Evolutionary conservation across 2,329 filamentous ascomycete species (phyloP), one percentile per base, ranked within the genome.

Genomic region (Didymella segeticola): DNA sequence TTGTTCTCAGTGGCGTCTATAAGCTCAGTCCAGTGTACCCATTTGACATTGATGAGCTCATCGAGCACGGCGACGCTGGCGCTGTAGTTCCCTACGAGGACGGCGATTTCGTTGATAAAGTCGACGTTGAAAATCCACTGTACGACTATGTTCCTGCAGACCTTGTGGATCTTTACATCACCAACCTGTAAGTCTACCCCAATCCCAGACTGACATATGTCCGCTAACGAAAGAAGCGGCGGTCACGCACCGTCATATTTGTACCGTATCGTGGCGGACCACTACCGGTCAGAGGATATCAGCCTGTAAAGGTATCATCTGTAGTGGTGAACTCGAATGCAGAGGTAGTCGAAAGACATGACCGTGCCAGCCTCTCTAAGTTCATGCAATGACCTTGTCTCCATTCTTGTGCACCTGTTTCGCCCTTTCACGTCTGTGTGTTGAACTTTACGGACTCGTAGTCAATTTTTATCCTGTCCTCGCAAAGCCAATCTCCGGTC

Each of bases 1-100:
- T 98, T 20, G 91, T 96, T 3, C 84, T 99, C 36, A 90, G 89
- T 46, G 93, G 92, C 26, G 88, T 98, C 17, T 98, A 97, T 80
- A 96, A 96, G 77, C 84, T 99, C 49, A 96, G 91, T 63, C 93
- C 95, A 0, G 87, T 96, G 54, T 93, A 92, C 67, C 89, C 92
- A 1, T 93, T 92, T 66, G 87, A 95, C 66, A 87, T 89, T 47
- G 89, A 91, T 60, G 86, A 87, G 4, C 79, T 96, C 56, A 89
- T 96, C 53, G 93, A 97, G 76, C 91, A 91, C 78, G 93, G 91
- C 14, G 87, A 93, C 71, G 86, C 92, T 1, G 87, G 88, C 47
- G 88, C 84, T 61, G 88, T 91, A 51, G 85, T 95, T 36, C 83
- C 82, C 31, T 96, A 91, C 70, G 85, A 90, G 17, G 89, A 97